Percentiles rank a stretch among this genome's conserved stretches.
Evolutionary conservation across 106 monocot species (phyloP).

Genomic region (Xerophyta viscosa): DNA sequence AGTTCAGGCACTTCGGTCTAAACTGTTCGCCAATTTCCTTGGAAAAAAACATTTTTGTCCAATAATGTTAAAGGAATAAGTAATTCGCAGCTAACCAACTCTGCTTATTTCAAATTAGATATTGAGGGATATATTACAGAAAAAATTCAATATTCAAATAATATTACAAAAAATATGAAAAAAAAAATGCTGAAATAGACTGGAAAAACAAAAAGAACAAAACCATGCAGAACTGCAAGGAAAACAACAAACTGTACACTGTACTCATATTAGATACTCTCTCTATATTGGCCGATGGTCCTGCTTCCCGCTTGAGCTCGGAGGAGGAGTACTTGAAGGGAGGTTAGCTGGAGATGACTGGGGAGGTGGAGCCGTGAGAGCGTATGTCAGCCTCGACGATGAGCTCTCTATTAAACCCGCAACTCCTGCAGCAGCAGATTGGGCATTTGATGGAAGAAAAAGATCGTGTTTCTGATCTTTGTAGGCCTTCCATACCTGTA

Average conservation of each 20-base stretch:
- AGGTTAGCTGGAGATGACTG: constrained; percentile 40
- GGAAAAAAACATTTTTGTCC: too few species aligned
- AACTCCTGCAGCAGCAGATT: constrained; percentile 95
- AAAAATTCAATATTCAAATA: neutral
- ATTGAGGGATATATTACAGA: constrained; percentile 7
- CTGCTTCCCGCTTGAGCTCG: constrained; percentile 29
- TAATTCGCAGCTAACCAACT: too few species aligned
- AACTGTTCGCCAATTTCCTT: too few species aligned
- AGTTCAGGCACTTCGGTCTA: too few species aligned
- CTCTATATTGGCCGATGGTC: constrained; percentile 3
- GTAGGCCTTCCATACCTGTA: constrained; percentile 95
- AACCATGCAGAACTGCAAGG: too few species aligned
- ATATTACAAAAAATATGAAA: neutral
- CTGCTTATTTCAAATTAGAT: constrained; percentile 12
- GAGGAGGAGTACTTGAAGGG: constrained; percentile 31
- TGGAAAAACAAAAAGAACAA: too few species aligned
- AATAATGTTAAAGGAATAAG: too few species aligned
- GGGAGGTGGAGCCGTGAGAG: constrained; percentile 67
- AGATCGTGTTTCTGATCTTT: constrained; percentile 98
- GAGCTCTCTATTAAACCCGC: constrained; percentile 96
- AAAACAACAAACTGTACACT: constrained; percentile 26
- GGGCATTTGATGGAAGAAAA: constrained; percentile 95
- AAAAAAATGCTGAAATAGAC: too few species aligned
- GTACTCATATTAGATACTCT: neutral
- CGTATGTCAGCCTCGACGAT: constrained; percentile 54